Conservation (phyloP, 139 green algal genomes). For the Coelastrella sp. region DNA sequence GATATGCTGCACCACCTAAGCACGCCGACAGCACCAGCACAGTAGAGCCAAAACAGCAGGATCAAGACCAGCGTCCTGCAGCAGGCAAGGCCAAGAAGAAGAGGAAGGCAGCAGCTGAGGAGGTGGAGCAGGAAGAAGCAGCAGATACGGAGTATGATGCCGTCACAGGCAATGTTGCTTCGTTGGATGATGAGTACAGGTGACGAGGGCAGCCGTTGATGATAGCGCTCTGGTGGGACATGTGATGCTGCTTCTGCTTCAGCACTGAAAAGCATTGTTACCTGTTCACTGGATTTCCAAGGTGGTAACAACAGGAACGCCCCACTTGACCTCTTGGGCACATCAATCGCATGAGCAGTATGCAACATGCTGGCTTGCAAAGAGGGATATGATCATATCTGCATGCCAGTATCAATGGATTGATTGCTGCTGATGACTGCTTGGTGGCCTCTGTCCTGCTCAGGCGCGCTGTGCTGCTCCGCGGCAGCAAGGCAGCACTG, state of each 20-base stretch:
- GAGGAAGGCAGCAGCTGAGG: neutral
- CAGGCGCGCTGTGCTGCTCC: slow-evolving; percentile 7
- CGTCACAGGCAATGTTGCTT: neutral
- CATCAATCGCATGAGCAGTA: neutral
- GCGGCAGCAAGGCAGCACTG: neutral
- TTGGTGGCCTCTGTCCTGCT: neutral
- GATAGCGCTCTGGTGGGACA: neutral
- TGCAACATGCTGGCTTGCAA: neutral
- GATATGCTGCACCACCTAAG: neutral
- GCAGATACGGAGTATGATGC: neutral
- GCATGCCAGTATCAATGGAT: no score
- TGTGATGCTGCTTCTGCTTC: neutral
- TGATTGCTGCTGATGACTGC: no score
- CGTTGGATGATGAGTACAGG: neutral
- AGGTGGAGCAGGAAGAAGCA: neutral
- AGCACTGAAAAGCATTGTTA: neutral
- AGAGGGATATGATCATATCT: no score
- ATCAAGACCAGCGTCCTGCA: neutral
- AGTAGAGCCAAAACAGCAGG: neutral
- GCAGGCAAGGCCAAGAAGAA: neutral
- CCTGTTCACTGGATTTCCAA: neutral
- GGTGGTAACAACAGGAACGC: no score
- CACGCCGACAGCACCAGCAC: neutral
- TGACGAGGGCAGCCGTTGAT: neutral
- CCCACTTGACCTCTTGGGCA: neutral